Base-by-base conservation (phyloP, 2,329 filamentous ascomycete species). In the Celoporthe dispersa region DNA sequence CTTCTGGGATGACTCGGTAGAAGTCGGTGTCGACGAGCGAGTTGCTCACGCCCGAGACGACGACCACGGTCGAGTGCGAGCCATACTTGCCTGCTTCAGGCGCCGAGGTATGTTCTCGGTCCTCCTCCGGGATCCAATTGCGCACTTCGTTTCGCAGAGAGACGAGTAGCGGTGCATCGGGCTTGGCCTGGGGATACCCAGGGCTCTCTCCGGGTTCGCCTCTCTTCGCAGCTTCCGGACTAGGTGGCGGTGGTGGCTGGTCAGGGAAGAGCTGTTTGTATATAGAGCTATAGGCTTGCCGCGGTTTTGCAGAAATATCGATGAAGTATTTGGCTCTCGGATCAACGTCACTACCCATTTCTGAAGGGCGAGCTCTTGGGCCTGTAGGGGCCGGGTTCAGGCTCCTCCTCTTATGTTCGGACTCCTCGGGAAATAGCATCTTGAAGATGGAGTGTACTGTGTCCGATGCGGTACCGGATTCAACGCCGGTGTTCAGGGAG, bases 11-110 rank as follows among this genome's bases (percentile, higher is more conserved):
- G 25, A 94, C 79, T 68, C 92, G 89, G 73, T 88, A 85, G 79
- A 95, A 94, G 80, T 95, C 92, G 73, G 86, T 87, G 74, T 90
- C 87, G 28, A 84, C 82, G 59, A 94, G 84, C 28, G 86, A 85
- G 69, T 84, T 84, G 75, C 87, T 88, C 8, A 88, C 85, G 53
- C 87, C 86, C 28, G 82, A 82, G 51, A 94, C 80, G 57, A 90
- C 82, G 55, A 94, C 82, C 9, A 80, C 73, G 2, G 76, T 73
- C 33, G 76, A 68, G 16, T 64, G 66, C 11, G 69, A 71, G 33
- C 71, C 69, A n/a, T 66, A 64, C 12, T 71, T 55, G 35, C 64
- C 64, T 25, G 64, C 25, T 44, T 67, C 48, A n/a, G 69, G 66
- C n/a, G 63, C 63, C 3, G 16, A 65, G 7, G 51, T 41, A 11